Evolutionary conservation across 352 stramenopile genomes (phyloP), one percentile per base, ranked within the genome.

Genomic region (Phytophthora melonis): DNA sequence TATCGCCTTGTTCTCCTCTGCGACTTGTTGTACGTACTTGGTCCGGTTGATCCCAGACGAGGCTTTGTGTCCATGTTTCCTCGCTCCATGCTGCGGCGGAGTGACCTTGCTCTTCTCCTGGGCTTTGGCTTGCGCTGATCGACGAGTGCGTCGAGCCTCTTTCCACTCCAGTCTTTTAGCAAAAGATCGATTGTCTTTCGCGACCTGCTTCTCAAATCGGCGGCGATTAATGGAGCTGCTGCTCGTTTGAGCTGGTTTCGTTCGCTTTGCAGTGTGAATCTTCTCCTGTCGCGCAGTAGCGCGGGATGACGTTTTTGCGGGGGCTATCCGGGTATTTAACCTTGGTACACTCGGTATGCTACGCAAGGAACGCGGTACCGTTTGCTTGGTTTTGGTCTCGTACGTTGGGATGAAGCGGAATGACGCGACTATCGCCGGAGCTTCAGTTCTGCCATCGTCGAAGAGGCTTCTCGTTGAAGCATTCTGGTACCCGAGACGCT

Each of bases 191-290:
- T 93, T 93, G 13, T 93, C 82, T 18, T 69, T 65, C 6, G 82
- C 82, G 5, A 93, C 52, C 50, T 93, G 72, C 36, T 86, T 83
- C 62, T 86, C 84, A 57, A 91, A 88, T 27, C 70, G 69, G 18
- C 70, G 69, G 13, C 86, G 78, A 63, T 93, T 92, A 49, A 92
- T 86, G 23, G 56, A 68, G 49, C 84, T 93, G 64, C 84, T 91
- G 56, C 82, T 90, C 9, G 77, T 75, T 70, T 79, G 63, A 66
- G 82, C 34, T 61, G 78, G 66, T 8, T 25, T 30, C 54, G 21
- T 25, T 57, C 54, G 49, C 13, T 53, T 66, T 23, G 60, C 63
- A 49, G 13, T 70, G 23, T 16, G 45, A 49, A 45, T n/a, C 45
- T 75, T 70, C 9, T 69, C 30, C 10, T 65, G 68, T 34, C 62